Evolutionary conservation across 2,329 filamentous ascomycete species (phyloP).

Genomic region (Penicillium fuscoglaucum): DNA sequence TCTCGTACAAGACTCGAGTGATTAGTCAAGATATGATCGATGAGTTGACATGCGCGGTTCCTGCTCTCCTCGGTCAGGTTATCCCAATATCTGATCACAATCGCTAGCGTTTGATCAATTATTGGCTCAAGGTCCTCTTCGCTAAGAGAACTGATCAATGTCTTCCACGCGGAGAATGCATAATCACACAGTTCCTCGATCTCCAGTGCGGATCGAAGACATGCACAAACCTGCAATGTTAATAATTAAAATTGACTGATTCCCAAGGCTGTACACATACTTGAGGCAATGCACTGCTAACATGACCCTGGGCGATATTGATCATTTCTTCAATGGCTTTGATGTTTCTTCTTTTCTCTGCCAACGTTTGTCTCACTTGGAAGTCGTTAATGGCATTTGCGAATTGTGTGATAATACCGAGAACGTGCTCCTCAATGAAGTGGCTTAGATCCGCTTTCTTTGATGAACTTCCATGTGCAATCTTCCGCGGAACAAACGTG

Average conservation of each 20-base stretch:
- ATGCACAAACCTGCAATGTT: conserved; percentile 62
- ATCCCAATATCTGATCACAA: conserved; percentile 79
- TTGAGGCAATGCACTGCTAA: conserved; percentile 81
- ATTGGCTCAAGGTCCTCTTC: conserved; percentile 77
- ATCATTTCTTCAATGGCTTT: conserved; percentile 88
- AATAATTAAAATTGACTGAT: background rate
- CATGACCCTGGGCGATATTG: conserved; percentile 68
- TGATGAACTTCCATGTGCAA: conserved; percentile 46
- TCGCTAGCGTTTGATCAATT: conserved; percentile 84
- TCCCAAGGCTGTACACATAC: background rate
- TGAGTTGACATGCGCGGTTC: conserved; percentile 59
- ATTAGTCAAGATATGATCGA: conserved; percentile 65
- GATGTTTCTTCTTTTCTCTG: conserved; percentile 75
- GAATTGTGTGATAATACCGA: conserved; percentile 83
- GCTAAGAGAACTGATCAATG: conserved; percentile 72
- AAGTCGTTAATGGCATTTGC: conserved; percentile 75
- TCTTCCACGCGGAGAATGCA: conserved; percentile 81
- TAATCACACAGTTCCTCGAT: conserved; percentile 71
- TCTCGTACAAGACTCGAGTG: conserved; percentile 63
- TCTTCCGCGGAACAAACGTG: conserved; percentile 53
- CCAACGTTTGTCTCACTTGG: conserved; percentile 55
- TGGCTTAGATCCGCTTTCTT: conserved; percentile 60
- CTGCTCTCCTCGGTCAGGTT: conserved; percentile 63
- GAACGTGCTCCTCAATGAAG: conserved; percentile 79
- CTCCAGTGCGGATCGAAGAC: conserved; percentile 78